Base-by-base conservation (phyloP, 1,284 basidiomycete species). In the Tremellales sp. region DNA sequence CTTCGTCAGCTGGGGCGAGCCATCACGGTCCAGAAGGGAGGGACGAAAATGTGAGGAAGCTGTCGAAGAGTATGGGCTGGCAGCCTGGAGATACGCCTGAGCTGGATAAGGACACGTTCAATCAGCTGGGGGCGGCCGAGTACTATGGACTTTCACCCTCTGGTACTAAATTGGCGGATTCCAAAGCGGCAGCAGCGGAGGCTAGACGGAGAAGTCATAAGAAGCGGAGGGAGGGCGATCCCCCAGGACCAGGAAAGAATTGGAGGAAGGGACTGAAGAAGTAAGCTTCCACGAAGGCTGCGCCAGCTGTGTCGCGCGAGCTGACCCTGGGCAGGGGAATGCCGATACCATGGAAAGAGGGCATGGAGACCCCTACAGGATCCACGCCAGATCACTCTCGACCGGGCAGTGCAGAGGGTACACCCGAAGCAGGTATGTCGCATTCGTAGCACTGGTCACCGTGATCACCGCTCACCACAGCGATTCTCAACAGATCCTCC, bases 221-320 rank as follows among this genome's bases (percentile, higher is more conserved):
- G 53, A 52, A 53, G 54, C 50, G 57, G 44, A 22, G 52, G n/a
- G 45, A 39, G n/a, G 46, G 48, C 0, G 58, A 45, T 5, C 40
- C 51, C 12, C 45, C 59, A 5, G 67, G 65, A 3, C 65, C 65
- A 4, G 67, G 65, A 17, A 68, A 67, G 51, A 59, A 56, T 23
- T 67, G 64, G 65, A 58, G 65, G 43, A 68, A 68, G 56, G 67
- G 65, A 5, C 36, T 66, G 33, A 67, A 65, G 49, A 73, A 73
- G 67, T 68, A 57, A 46, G 68, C 29, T 31, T 31, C 22, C 27
- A n/a, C 4, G 11, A 25, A 45, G 3, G 11, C 13, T 19, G 17
- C 21, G 23, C 25, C 24, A n/a, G n/a, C n/a, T 11, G 21, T 39
- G 27, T 44, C 21, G 3, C 24, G 12, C 21, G 21, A n/a, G 11